Percentiles rank a stretch among this genome's conserved stretches.
These are phyloP conservation scores for Primulina eburnea DNA, from an alignment of 257 asterid species.

Conservation along the genomic window DNA sequence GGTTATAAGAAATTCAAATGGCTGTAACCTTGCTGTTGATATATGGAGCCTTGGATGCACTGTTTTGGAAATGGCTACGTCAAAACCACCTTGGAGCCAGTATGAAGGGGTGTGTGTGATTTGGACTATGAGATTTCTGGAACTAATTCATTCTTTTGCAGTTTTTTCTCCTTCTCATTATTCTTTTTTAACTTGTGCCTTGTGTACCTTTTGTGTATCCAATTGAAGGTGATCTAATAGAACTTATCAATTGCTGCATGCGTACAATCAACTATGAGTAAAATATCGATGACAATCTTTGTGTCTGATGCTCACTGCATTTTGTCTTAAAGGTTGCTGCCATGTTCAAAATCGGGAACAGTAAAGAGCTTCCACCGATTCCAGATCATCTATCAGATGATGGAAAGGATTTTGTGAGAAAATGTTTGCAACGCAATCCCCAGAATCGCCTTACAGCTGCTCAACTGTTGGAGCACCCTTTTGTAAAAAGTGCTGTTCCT, in stretches of 20 bases:
- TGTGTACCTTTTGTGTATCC: not conserved
- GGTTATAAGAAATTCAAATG: conserved; percentile 76
- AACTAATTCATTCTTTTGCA: not conserved
- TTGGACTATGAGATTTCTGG: conserved; percentile 24
- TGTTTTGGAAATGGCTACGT: conserved; percentile 95
- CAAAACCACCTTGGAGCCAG: conserved; percentile 98
- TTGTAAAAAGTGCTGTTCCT: conserved; percentile 68
- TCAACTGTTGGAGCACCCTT: conserved; percentile 83
- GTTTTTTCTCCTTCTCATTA: not conserved
- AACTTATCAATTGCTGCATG: not conserved
- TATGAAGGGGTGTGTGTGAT: conserved; percentile 95
- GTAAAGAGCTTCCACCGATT: conserved; percentile 92
- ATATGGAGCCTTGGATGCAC: conserved; percentile 99
- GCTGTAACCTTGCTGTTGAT: conserved; percentile 94
- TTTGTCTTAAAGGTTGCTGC: conserved; percentile 76
- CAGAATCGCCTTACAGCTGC: conserved; percentile 79
- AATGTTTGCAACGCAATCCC: conserved; percentile 88
- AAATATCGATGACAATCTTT: not conserved
- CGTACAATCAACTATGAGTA: not conserved
- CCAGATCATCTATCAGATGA: conserved; percentile 87
- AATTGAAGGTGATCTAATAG: not conserved
- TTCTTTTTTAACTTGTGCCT: not conserved
- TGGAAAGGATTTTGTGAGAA: conserved; percentile 87
- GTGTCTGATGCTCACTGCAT: conserved; percentile 27
- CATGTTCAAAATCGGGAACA: conserved; percentile 95